Evolutionary conservation across 805 yeast species (phyloP).

Genomic region (Starmerella apis): DNA sequence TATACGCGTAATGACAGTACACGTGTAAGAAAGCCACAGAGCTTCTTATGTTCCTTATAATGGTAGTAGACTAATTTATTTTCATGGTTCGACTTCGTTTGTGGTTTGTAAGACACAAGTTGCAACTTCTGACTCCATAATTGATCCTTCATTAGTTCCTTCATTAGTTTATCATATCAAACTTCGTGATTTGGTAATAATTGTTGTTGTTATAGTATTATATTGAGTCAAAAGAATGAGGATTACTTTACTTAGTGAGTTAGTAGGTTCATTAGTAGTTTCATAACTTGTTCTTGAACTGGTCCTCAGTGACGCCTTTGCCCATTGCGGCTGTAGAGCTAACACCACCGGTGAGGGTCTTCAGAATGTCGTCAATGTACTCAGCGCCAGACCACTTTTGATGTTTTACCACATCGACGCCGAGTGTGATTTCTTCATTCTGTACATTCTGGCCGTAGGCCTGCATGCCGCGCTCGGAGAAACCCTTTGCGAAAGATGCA

Average conservation of each 20-base stretch:
- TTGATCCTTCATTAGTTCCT: too few species aligned
- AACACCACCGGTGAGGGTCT: constrained; percentile 87
- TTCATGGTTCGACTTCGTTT: too few species aligned
- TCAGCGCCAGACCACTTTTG: constrained; percentile 99
- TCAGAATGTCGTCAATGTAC: constrained; percentile 82
- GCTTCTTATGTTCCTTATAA: constrained; percentile 4
- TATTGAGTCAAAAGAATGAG: too few species aligned
- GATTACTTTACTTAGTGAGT: too few species aligned
- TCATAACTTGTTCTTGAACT: constrained; percentile 38
- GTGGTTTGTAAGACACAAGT: too few species aligned
- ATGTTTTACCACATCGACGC: constrained; percentile 93
- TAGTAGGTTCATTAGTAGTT: too few species aligned
- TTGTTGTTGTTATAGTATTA: too few species aligned
- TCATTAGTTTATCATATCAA: too few species aligned
- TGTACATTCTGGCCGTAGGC: constrained; percentile 88
- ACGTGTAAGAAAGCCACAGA: constrained; percentile 1
- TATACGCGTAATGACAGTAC: not conserved
- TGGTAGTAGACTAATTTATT: too few species aligned
- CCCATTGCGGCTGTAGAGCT: constrained; percentile 98
- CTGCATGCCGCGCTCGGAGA: constrained; percentile 78
- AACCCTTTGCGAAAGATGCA: constrained; percentile 71
- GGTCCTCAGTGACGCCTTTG: constrained; percentile 94
- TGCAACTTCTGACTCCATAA: too few species aligned
- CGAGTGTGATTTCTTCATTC: constrained; percentile 72
- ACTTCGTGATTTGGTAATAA: too few species aligned